Evolutionary conservation across 805 yeast genomes (phyloP), one percentile per base, ranked within the genome.

Genomic region (Teunomyces kruisii): DNA sequence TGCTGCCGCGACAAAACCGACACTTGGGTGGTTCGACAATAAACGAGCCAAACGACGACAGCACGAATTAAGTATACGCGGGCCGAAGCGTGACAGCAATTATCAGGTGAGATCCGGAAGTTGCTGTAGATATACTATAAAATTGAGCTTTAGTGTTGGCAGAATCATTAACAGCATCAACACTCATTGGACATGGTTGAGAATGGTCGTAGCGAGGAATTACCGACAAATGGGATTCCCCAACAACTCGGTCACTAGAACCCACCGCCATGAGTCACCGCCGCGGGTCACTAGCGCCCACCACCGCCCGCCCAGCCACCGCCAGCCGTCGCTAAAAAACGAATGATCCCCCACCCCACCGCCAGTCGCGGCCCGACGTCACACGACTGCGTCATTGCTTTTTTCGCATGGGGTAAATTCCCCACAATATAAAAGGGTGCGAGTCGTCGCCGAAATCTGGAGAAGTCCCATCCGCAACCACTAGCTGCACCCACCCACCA

Each of bases 351-450:
- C 17, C 15, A 15, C 17, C 15, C 19, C 36, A 32, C 36, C 8
- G 36, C 36, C 36, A 22, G 28, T 14, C 13, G 38, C 15, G 17
- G 15, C 17, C 33, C 15, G 15, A 28, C 32, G 40, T 37, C 30
- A 27, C 32, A 37, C 24, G 32, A 26, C 16, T 27, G 40, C 19
- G 40, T 37, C 40, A 37, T 28, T 15, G 15, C 32, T 37, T 27
- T 27, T 26, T 37, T 28, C n/a, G 6, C n/a, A 16, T 28, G 40
- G 40, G 40, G 40, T 35, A 19, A 10, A 22, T 22, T 35, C 38
- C 38, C 38, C 38, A 35, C 27, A 31, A 24, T 43, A 43, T 43
- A 43, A 43, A 43, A 30, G 37, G 37, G 28, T 8, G 15, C 14
- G 13, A 4, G 17, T 8, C 28, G n/a, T 8, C 9, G 12, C 28